Evolutionary conservation across 2,329 filamentous ascomycete species (phyloP).

Genomic region (Chaetomium globosum): DNA sequence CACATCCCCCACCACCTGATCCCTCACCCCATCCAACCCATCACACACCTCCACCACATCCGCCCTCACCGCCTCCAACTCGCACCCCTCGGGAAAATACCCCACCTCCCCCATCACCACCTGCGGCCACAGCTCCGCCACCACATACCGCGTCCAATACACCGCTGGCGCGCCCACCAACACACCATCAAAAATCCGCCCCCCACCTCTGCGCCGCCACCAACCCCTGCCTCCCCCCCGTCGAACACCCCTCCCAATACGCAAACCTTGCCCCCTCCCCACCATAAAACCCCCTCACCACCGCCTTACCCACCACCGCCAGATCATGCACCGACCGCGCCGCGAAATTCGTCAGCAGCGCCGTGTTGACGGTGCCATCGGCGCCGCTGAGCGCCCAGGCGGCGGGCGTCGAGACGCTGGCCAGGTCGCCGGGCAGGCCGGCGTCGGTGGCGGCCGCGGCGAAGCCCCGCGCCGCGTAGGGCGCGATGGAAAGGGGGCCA

Average conservation of each 20-base stretch:
- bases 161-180: constrained; percentile 52
- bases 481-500: constrained; percentile 1
- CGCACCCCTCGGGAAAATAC: not conserved
- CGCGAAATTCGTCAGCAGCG: constrained; percentile 10
- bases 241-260: constrained; percentile 62
- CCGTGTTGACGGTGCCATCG: constrained; percentile 1
- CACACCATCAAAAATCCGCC: constrained; percentile 60
- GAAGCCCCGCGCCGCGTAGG: constrained; percentile 1
- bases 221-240: constrained; percentile 61
- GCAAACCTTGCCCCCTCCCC: constrained; percentile 37
- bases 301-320: constrained; percentile 3
- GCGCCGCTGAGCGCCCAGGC: not conserved
- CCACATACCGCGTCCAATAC: constrained; percentile 46
- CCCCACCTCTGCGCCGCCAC: constrained; percentile 56
- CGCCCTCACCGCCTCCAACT: constrained; percentile 14
- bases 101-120: constrained; percentile 24
- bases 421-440: not conserved
- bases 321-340: constrained; percentile 11
- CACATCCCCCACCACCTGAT: not conserved
- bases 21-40: constrained; percentile 10
- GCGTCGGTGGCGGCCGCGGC: constrained; percentile 8
- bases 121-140: constrained; percentile 39
- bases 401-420: not conserved
- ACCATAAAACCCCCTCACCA: constrained; percentile 24
- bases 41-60: constrained; percentile 5